phyloP scores from a whole-genome alignment of 2,329 filamentous ascomycete species.

The Venturia asperata region DNA sequence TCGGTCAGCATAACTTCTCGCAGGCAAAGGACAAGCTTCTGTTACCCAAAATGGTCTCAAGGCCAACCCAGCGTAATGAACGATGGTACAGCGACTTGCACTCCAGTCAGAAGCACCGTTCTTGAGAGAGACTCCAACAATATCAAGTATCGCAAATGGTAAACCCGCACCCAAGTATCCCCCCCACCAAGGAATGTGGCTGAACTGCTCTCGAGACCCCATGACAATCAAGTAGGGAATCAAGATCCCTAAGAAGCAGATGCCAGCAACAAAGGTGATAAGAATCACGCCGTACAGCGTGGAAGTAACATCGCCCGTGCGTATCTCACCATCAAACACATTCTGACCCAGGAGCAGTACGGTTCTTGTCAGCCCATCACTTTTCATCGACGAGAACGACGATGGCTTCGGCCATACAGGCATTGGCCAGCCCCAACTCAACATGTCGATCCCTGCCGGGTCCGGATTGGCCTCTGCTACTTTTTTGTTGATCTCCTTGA shows the following conservation, averaged over 20 bases:
- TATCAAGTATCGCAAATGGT: not conserved
- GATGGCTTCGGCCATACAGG: constrained; percentile 5
- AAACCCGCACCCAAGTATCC: not conserved
- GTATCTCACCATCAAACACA: not conserved
- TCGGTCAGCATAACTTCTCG: not conserved
- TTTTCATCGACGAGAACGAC: not conserved
- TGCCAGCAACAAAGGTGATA: not conserved
- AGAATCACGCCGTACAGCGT: not conserved
- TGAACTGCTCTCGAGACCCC: not conserved
- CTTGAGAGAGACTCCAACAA: not conserved
- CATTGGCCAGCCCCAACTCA: constrained; percentile 4
- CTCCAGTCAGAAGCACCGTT: not conserved
- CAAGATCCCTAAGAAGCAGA: not conserved
- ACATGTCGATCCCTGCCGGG: not conserved
- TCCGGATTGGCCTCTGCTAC: not conserved
- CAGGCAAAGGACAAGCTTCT: not conserved
- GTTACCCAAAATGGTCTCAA: constrained; percentile 8
- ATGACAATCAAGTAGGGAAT: not conserved
- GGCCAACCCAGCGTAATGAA: not conserved
- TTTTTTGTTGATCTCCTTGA: not conserved
- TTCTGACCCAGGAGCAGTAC: not conserved
- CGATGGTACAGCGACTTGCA: not conserved
- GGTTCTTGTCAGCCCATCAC: not conserved
- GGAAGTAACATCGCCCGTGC: not conserved
- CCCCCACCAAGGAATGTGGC: not conserved